These are phyloP conservation scores for Apiotrichum sp. DNA, from an alignment of 1,284 basidiomycete genomes.

Conservation along the genomic window DNA sequence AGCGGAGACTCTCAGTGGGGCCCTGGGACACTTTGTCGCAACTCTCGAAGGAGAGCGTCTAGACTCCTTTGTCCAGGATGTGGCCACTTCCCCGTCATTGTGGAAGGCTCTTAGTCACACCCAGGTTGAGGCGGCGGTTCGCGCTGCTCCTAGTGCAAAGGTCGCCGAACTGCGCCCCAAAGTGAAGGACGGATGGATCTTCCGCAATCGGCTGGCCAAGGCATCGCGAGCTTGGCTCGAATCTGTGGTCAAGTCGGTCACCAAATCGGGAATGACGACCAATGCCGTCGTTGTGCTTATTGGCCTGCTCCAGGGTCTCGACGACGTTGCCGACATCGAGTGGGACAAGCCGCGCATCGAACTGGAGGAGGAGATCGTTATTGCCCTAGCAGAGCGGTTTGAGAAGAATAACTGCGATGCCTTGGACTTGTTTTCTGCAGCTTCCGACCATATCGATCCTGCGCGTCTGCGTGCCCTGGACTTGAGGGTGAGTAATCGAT, in stretches of 20 bases:
- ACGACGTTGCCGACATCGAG: slow-evolving; percentile 18
- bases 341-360: slow-evolving; percentile 23
- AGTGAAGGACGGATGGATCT: slow-evolving; percentile 12
- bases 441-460: slow-evolving; percentile 13
- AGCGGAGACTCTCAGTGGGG: slow-evolving; percentile 27
- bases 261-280: neutral
- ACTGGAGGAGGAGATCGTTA: slow-evolving; percentile 28
- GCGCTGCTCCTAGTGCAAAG: slow-evolving; percentile 1
- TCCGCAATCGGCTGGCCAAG: slow-evolving; percentile 12
- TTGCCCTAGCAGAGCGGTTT: slow-evolving; percentile 12
- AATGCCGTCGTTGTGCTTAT: slow-evolving; percentile 6
- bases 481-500: slow-evolving; percentile 13
- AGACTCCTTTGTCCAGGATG: slow-evolving; percentile 15
- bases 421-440: slow-evolving; percentile 13
- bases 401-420: slow-evolving; percentile 5
- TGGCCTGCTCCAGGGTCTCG: slow-evolving; percentile 22
- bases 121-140: slow-evolving; percentile 6
- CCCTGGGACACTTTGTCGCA: slow-evolving; percentile 35
- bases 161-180: slow-evolving; percentile 5
- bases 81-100: slow-evolving; percentile 22
- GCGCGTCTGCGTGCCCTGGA: slow-evolving; percentile 20
- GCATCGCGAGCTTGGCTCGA: slow-evolving; percentile 10
- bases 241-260: slow-evolving; percentile 1
- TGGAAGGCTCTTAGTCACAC: slow-evolving; percentile 15
- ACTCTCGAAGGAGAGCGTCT: slow-evolving; percentile 20